Percentiles rank a stretch among this genome's conserved stretches.
phyloP scores from a whole-genome alignment of 495 filamentous ascomycete species.

The Penicillium subrubescens region DNA sequence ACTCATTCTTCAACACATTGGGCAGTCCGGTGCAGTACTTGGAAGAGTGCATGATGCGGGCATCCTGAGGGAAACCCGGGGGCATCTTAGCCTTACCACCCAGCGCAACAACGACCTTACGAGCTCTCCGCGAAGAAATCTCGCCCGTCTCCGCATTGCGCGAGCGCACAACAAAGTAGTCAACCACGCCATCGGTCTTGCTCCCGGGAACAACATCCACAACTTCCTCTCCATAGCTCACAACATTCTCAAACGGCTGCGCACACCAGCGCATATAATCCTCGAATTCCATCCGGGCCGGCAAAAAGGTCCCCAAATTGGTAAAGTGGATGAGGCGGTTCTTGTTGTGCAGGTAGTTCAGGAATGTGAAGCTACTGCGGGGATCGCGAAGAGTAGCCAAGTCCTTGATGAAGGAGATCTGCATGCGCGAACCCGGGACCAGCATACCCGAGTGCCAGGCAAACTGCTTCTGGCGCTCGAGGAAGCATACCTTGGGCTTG shows the following conservation, averaged over 20 bases:
- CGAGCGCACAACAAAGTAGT: conserved; percentile 58
- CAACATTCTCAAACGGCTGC: conserved; percentile 72
- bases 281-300: conserved; percentile 85
- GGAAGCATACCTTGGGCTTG: conserved; percentile 72
- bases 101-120: conserved; percentile 83
- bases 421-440: conserved; percentile 90
- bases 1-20: conserved; percentile 58
- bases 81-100: conserved; percentile 84
- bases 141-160: conserved; percentile 54
- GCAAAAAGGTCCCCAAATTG: conserved; percentile 87
- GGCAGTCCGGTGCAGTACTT: conserved; percentile 70
- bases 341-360: conserved; percentile 86
- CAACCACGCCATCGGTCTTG: conserved; percentile 41
- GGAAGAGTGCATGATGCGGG: conserved; percentile 85
- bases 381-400: conserved; percentile 87
- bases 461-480: conserved; percentile 83
- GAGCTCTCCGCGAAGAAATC: conserved; percentile 57
- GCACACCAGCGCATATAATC: conserved; percentile 96
- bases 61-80: conserved; percentile 61
- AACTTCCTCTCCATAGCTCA: conserved; percentile 78
- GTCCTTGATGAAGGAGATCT: conserved; percentile 98
- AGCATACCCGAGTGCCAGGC: conserved; percentile 96
- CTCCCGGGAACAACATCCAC: conserved; percentile 51
- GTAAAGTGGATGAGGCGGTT: conserved; percentile 82
- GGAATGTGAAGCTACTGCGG: conserved; percentile 88